Evolutionary conservation across 2,329 filamentous ascomycete genomes (phyloP).

Genomic region (Beauveria asiatica): DNA sequence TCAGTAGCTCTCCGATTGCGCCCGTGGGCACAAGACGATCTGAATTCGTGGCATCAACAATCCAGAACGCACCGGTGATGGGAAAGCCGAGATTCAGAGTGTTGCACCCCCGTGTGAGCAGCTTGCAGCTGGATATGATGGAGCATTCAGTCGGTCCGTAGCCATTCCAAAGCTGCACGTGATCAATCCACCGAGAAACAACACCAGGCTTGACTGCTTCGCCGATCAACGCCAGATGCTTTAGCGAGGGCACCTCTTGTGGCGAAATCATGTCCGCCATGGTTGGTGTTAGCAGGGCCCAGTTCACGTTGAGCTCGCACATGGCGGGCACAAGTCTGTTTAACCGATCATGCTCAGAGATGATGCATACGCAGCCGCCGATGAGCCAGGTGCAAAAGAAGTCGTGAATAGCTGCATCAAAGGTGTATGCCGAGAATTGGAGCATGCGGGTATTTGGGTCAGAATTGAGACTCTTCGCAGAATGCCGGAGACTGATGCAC

Average conservation of each 20-base stretch:
- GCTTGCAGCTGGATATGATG: conserved; percentile 16
- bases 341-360: neutral
- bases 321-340: neutral
- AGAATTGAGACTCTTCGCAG: neutral
- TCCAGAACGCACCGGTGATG: conserved; percentile 9
- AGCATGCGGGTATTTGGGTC: conserved; percentile 4
- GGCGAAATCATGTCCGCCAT: conserved; percentile 7
- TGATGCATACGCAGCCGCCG: neutral
- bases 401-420: conserved; percentile 2
- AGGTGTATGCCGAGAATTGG: conserved; percentile 8
- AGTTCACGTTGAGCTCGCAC: neutral
- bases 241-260: neutral
- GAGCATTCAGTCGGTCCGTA: conserved; percentile 35
- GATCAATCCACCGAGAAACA: conserved; percentile 12
- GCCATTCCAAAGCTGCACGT: conserved; percentile 28
- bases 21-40: conserved; percentile 17
- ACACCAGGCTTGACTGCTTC: conserved; percentile 25
- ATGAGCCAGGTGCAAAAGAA: neutral
- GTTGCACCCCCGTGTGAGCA: neutral
- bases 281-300: conserved; percentile 10
- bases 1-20: conserved; percentile 21
- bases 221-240: conserved; percentile 10
- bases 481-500: neutral
- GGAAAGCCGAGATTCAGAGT: neutral
- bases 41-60: conserved; percentile 14